Base-by-base conservation (phyloP, 805 yeast species). In the Hanseniaspora lachancei region DNA sequence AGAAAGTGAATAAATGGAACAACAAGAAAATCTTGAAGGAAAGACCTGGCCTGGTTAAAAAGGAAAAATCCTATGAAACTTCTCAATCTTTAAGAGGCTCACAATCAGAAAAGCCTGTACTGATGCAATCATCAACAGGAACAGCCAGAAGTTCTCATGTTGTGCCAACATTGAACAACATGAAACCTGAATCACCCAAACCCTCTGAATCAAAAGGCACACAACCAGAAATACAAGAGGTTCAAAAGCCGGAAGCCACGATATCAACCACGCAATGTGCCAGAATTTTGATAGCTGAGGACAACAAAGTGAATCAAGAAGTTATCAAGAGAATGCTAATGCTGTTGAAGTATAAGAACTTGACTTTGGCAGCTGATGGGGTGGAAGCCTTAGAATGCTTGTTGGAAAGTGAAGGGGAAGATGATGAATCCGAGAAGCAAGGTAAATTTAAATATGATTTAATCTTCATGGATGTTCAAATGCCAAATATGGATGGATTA, bases 381-480 rank as follows among this genome's bases (percentile, higher is more conserved):
- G 79, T 79, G 38, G 96, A 89, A 59, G 97, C 97, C 0, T 79
- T 89, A 40, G 82, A 80, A 12, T 71, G 76, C 15, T 35, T 50
- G 50, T 81, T 88, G 2, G 74, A 77, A 58, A 60, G 54, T 6
- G 58, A 49, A 20, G 29, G 16, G 13, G 49, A 4, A 60, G 59
- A 57, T 34, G 57, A 57, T 32, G 10, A 39, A 21, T 35, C 34
- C 5, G 24, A 20, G 1, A 74, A 68, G 2, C 63, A 67, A 2
- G 68, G 68, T 16, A 71, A 71, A 10, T 63, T 66, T 16, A 41
- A 41, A 2, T 88, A 75, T 66, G 91, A 87, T 65, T 69, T 91
- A 54, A 79, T 93, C 1, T 86, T 91, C 65, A 91, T 91, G 98
- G 98, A 91, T 68, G 95, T 91, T 52, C 97, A 91, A 69, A 91